Conservation (phyloP, 2,329 filamentous ascomycete genomes). For the Coniochaeta pulveracea region DNA sequence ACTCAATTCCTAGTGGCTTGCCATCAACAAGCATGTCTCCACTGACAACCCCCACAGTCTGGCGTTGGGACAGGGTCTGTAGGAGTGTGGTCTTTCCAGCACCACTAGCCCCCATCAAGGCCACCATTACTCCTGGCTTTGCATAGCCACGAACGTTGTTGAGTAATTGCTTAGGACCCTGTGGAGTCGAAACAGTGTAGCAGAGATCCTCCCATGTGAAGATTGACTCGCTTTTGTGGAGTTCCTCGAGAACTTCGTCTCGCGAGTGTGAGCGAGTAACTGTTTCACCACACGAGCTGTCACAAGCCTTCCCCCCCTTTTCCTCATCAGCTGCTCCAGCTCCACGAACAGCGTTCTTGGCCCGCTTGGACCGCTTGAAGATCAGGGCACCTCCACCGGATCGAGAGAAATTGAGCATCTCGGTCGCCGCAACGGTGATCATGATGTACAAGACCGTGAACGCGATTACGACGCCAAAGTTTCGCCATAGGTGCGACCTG, state of each 20-base stretch:
- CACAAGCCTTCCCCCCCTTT: slow-evolving; percentile 15
- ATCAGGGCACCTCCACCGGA: slow-evolving; percentile 33
- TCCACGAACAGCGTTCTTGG: slow-evolving; percentile 39
- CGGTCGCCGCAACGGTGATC: too few relatives aligned
- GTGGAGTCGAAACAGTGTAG: too few relatives aligned
- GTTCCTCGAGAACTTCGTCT: slow-evolving; percentile 27
- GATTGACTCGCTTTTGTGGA: slow-evolving; percentile 28
- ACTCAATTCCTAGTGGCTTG: slow-evolving; percentile 47
- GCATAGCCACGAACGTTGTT: too few relatives aligned
- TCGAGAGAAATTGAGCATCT: slow-evolving; percentile 42
- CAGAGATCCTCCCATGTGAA: not conserved
- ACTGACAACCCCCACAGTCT: slow-evolving; percentile 49
- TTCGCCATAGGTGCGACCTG: slow-evolving; percentile 34
- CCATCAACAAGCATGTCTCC: slow-evolving; percentile 64
- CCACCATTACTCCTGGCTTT: not conserved
- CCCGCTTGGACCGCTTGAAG: slow-evolving; percentile 69
- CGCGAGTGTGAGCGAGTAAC: not conserved
- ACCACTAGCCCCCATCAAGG: not conserved
- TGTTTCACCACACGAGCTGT: slow-evolving; percentile 13
- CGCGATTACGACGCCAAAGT: too few relatives aligned
- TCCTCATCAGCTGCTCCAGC: slow-evolving; percentile 9
- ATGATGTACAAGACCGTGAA: too few relatives aligned
- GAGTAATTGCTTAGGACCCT: too few relatives aligned
- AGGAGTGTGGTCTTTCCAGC: slow-evolving; percentile 78
- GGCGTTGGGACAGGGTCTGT: slow-evolving; percentile 64